A percentile compares a stretch with the other conserved stretches of the same genome.
These are phyloP conservation scores for Phoma herbarum DNA, from an alignment of 2,329 filamentous ascomycete species.

Conservation along the genomic window DNA sequence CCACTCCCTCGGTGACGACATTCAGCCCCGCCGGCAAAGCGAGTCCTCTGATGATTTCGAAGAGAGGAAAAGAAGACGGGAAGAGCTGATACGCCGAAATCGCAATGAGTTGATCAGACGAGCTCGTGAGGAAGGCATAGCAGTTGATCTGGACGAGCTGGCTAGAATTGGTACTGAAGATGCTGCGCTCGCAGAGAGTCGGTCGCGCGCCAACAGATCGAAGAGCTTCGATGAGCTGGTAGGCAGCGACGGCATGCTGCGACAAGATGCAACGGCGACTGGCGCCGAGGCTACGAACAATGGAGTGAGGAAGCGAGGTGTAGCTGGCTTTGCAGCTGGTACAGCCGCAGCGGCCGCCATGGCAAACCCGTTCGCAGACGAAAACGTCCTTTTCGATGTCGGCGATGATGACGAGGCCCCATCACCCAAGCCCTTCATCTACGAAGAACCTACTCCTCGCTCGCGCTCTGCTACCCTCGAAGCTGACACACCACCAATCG, in stretches of 20 bases:
- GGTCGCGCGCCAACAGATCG: constrained; percentile 29
- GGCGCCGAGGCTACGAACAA: constrained; percentile 31
- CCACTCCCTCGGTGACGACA: constrained; percentile 67
- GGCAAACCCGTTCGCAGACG: constrained; percentile 58
- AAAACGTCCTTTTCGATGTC: constrained; percentile 55
- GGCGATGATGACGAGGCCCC: constrained; percentile 45
- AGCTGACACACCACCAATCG: constrained; percentile 21
- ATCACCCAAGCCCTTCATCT: constrained; percentile 38
- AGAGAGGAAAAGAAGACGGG: constrained; percentile 37
- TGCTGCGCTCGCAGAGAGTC: constrained; percentile 33
- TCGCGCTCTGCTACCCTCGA: constrained; percentile 41
- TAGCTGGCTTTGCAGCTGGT: constrained; percentile 52
- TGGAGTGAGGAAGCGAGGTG: constrained; percentile 42
- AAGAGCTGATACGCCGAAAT: constrained; percentile 47
- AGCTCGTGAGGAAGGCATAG: constrained; percentile 52
- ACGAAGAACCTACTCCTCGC: constrained; percentile 29
- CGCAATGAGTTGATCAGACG: constrained; percentile 48
- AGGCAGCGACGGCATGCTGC: constrained; percentile 52
- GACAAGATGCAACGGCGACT: constrained; percentile 36
- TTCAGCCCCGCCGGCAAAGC: constrained; percentile 56
- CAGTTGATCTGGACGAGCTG: constrained; percentile 53
- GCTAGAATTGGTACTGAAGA: constrained; percentile 45
- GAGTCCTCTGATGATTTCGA: constrained; percentile 47
- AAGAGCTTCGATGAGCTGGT: constrained; percentile 54
- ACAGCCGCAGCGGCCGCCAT: constrained; percentile 43